Base-by-base conservation (phyloP, 2,329 filamentous ascomycete genomes). In the Zymoseptoria passerinii region DNA sequence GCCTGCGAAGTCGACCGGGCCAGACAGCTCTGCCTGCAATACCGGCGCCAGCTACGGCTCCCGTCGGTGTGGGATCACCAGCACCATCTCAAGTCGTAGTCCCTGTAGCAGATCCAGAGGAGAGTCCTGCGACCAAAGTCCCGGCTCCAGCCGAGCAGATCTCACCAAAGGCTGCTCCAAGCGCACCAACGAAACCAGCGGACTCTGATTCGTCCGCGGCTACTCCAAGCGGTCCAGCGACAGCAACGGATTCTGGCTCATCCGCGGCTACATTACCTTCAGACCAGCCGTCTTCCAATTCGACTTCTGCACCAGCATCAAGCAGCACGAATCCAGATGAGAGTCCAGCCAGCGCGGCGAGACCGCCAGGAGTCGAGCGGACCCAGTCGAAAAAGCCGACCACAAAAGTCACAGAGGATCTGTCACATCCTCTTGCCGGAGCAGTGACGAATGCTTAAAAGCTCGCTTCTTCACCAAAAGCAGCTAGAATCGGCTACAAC, bases 81-180 rank as follows among this genome's bases (percentile, higher is more conserved):
- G 35, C 54, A 40, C 35, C 19, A n/a, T 19, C 51, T 23, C 23
- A 48, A 16, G 52, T 28, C 35, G 52, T 56, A 19, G 56, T 49
- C 3, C 50, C 61, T 18, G 49, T 61, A 16, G 61, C 60, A 16
- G 67, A 67, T 52, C 62, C 63, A n/a, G 68, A 70, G 40, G 68
- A 68, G 20, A 69, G 67, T 29, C 68, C 68, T 19, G 68, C 67
- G 1, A 68, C 65, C 1, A 63, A 63, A 59, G 53, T 56, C 2
- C 58, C 58, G 4, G 44, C 48, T 23, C 52, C 54, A 58, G 4
- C 53, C 61, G 4, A 61, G 56, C 49, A 50, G 58, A 19, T 48
- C 8, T n/a, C 51, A 10, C 44, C 52, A 18, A 10, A 52, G 20
- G 29, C 28, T 28, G 53, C 23, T 23, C 23, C 23, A 23, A 23